Base-by-base conservation (phyloP, 83 land plant genomes). In the Thuja plicata region DNA sequence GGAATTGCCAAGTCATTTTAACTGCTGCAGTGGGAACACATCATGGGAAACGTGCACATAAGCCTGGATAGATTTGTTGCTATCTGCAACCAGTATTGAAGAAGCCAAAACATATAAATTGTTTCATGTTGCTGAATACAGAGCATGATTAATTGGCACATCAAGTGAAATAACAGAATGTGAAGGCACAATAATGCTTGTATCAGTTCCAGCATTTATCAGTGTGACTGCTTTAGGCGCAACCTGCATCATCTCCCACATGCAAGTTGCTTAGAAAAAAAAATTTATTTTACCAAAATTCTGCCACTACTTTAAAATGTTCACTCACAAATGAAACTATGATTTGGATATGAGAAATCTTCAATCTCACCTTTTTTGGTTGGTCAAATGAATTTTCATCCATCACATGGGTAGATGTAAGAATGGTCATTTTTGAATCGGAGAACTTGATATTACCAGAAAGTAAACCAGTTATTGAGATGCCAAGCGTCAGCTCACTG, bases 311-410 rank as follows among this genome's bases (percentile, higher is more conserved):
- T 79, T 79, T 41, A 24, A 24, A 27, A 82, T 45, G 54, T n/a
- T 82, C 30, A 45, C 30, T 55, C 78, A 1, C 9, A 66, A 6
- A 89, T 19, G n/a, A 30, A 78, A 73, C 17, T 19, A 41, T 8
- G 48, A 34, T 82, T 66, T 83, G 16, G 5, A 12, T 32, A 43
- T 24, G 16, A 10, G 27, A 57, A 50, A 87, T 46, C 34, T 3
- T 45, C 2, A 45, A 12, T 8, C 13, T 27, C 91, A 94, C 96
- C 96, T 93, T 93, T n/a, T 60, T 57, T 86, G 96, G 96, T 24
- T 83, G 55, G 6, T 62, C 38, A 86, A 93, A 94, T 35, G 96
- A 94, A 87, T 94, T 94, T 35, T 94, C 96, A 91, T 93, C 94
- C 94, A 86, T 94, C 89, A 92, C 35, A 90, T 92, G 89, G 84